phyloP scores from a whole-genome alignment of 345 rosid genomes.

The Microcos paniculata region DNA sequence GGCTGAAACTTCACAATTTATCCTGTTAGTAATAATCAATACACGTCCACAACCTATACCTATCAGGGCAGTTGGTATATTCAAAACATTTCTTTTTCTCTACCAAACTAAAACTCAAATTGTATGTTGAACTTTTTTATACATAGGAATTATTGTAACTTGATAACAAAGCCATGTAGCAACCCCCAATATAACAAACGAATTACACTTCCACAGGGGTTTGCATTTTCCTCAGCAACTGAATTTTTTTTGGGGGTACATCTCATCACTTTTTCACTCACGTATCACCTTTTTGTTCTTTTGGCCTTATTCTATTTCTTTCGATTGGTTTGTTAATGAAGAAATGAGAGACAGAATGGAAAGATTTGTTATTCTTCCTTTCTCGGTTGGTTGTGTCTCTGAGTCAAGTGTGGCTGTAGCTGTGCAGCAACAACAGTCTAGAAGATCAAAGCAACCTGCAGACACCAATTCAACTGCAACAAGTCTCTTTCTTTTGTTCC shows the following conservation, averaged over 20 bases:
- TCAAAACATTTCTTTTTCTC: not conserved
- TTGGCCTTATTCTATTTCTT: not conserved
- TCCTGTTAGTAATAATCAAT: not conserved
- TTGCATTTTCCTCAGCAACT: slow-evolving; percentile 15
- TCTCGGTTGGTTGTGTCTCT: slow-evolving; percentile 72
- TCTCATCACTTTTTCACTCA: not conserved
- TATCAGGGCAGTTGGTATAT: slow-evolving; percentile 10
- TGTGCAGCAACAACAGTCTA: slow-evolving; percentile 12
- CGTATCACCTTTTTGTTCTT: not conserved
- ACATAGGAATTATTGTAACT: slow-evolving; percentile 35
- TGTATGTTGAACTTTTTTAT: slow-evolving; percentile 23
- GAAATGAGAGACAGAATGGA: slow-evolving; percentile 79
- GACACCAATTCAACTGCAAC: slow-evolving; percentile 20
- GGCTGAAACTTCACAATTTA: not conserved
- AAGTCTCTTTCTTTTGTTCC: slow-evolving; percentile 28
- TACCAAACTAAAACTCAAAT: slow-evolving; percentile 22
- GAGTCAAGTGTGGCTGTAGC: slow-evolving; percentile 67
- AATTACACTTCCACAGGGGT: not conserved
- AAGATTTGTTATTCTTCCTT: slow-evolving; percentile 75
- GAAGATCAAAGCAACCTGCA: slow-evolving; percentile 22
- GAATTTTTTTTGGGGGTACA: not conserved
- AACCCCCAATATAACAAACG: slow-evolving; percentile 33
- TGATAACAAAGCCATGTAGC: slow-evolving; percentile 37
- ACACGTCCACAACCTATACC: slow-evolving; percentile 17
- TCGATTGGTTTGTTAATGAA: slow-evolving; percentile 4